phyloP scores from a whole-genome alignment of 1,139 yeast genomes.

The Meyerozyma carpophila region DNA sequence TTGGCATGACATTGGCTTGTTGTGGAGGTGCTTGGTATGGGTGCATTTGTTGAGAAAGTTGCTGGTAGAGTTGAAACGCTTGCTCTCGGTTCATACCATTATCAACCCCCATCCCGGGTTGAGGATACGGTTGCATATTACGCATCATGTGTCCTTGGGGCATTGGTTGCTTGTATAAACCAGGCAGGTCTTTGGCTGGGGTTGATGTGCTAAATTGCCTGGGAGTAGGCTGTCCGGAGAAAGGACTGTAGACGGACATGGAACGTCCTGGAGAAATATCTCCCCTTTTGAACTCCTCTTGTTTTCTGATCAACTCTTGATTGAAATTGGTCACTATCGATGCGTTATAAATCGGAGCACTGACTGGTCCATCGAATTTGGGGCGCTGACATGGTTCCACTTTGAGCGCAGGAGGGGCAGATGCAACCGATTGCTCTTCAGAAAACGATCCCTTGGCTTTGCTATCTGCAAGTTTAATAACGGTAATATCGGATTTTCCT shows the following conservation, averaged over 20 bases:
- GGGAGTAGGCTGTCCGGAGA: slow-evolving; percentile 1
- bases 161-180: not conserved
- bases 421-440: slow-evolving; percentile 7
- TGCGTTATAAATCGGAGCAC: slow-evolving; percentile 34
- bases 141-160: not conserved
- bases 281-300: slow-evolving; percentile 6
- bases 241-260: not conserved
- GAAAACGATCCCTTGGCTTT: too few relatives aligned
- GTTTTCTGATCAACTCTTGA: slow-evolving; percentile 12
- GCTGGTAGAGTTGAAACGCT: not conserved
- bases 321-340: slow-evolving; percentile 12
- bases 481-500: slow-evolving; percentile 7
- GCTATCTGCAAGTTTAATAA: slow-evolving; percentile 7
- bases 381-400: not conserved
- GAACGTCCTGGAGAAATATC: not conserved
- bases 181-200: slow-evolving; percentile 1
- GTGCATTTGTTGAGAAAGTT: not conserved
- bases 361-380: slow-evolving; percentile 23
- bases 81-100: not conserved
- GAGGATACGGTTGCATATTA: not conserved
- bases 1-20: not conserved
- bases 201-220: not conserved
- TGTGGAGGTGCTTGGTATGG: not conserved
- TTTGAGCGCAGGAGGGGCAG: slow-evolving; percentile 21
- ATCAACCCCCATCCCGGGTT: not conserved